These are phyloP conservation scores for Rhododendron ovatum DNA, from an alignment of 148 eudicot genomes.

Conservation along the genomic window DNA sequence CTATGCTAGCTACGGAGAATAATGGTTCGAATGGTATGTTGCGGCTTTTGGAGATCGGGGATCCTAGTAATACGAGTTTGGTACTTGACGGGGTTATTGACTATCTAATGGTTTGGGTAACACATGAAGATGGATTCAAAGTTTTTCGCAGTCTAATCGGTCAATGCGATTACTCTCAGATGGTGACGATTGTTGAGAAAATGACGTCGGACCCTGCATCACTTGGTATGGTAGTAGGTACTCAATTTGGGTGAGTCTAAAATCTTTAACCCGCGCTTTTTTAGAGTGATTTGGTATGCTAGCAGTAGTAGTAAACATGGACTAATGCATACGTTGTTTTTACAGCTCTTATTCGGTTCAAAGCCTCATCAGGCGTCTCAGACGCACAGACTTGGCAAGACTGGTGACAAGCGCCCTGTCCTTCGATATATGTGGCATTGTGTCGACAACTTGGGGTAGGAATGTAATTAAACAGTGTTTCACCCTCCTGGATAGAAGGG, in stretches of 20 bases:
- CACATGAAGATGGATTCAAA: not conserved
- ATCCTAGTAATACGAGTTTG: not conserved
- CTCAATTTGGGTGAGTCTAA: conserved; percentile 8
- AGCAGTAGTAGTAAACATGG: not conserved
- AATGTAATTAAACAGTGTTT: not conserved
- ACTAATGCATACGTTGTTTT: not conserved
- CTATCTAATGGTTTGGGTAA: not conserved
- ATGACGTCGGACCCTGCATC: not conserved
- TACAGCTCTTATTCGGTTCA: conserved; percentile 5
- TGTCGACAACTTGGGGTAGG: conserved; percentile 1
- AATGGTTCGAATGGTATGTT: not conserved
- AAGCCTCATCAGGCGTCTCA: conserved; percentile 8
- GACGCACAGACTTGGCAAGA: not conserved
- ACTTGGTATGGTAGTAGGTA: not conserved
- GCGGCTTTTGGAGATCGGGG: not conserved
- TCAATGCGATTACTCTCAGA: not conserved
- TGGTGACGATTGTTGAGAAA: not conserved
- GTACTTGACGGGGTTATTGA: not conserved
- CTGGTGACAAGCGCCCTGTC: not conserved
- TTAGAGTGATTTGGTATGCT: not conserved
- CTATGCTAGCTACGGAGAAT: not conserved
- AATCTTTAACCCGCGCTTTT: not conserved
- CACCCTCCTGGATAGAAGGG: not conserved
- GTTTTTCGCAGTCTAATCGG: not conserved
- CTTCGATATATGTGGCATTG: not conserved